Evolutionary conservation across 345 rosid genomes (phyloP).

Genomic region (Tarenaya hassleriana): DNA sequence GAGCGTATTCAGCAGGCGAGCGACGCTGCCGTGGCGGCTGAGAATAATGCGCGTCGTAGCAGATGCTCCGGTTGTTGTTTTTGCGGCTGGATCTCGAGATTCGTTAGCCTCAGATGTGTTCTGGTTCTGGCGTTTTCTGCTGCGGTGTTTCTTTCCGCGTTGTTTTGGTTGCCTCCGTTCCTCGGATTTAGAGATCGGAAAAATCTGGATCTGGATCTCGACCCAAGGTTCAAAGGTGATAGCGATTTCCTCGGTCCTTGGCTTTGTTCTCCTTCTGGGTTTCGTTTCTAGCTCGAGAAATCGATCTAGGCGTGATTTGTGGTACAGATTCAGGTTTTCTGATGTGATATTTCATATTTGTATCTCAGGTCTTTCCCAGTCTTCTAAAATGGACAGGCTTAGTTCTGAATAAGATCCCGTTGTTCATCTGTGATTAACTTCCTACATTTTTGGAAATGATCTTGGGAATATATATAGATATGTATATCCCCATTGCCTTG

Average conservation of each 20-base stretch:
- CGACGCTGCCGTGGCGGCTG: no score
- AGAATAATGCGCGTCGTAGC: slow-evolving; percentile 12
- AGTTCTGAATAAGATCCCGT: no score
- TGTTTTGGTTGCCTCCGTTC: slow-evolving; percentile 84
- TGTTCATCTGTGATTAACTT: no score
- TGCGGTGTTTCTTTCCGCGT: slow-evolving; percentile 65
- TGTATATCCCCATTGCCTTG: slow-evolving; percentile 18
- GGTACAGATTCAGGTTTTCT: slow-evolving; percentile 26
- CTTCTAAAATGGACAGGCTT: no score
- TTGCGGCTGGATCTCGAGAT: slow-evolving; percentile 32
- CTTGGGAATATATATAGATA: no score
- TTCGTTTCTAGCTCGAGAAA: neutral
- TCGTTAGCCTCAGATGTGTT: slow-evolving; percentile 53
- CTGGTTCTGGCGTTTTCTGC: slow-evolving; percentile 49
- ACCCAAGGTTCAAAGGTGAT: slow-evolving; percentile 62
- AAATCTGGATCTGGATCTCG: slow-evolving; percentile 72
- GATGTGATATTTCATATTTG: slow-evolving; percentile 3
- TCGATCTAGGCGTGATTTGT: slow-evolving; percentile 1
- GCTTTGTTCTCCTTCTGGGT: neutral
- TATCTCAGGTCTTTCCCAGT: slow-evolving; percentile 1
- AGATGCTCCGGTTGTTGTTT: slow-evolving; percentile 24
- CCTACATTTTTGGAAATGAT: no score
- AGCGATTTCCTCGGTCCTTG: neutral
- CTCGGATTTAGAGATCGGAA: slow-evolving; percentile 45
- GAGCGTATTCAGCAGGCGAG: slow-evolving; percentile 45